phyloP scores from a whole-genome alignment of 1,284 basidiomycete genomes.

The Peniophora sp. region DNA sequence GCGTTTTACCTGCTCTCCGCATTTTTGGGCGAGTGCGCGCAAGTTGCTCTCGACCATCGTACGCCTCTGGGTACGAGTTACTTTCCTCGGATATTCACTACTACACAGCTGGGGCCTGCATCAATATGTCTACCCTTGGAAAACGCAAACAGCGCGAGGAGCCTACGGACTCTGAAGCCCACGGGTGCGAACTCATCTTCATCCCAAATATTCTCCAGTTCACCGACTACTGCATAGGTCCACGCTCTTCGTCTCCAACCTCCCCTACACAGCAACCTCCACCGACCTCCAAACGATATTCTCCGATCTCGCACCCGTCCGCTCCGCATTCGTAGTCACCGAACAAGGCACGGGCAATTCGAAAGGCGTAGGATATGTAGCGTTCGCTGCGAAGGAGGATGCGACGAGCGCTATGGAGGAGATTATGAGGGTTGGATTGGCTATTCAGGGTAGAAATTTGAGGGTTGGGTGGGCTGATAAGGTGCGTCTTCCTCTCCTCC shows the following conservation, averaged over 20 bases:
- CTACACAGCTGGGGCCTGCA: too few relatives aligned
- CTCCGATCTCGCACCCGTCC: constrained; percentile 91
- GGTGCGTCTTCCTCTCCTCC: constrained; percentile 31
- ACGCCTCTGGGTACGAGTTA: too few relatives aligned
- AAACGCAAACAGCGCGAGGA: constrained; percentile 16
- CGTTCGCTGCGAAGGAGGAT: constrained; percentile 87
- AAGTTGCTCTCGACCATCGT: too few relatives aligned
- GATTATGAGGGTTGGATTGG: constrained; percentile 46
- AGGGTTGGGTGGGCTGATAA: constrained; percentile 79
- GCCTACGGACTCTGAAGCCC: constrained; percentile 4
- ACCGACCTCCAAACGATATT: constrained; percentile 89
- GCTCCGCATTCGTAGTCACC: constrained; percentile 90
- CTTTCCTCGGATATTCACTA: too few relatives aligned
- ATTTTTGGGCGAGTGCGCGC: too few relatives aligned
- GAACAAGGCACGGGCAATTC: constrained; percentile 75
- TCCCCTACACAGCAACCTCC: constrained; percentile 87
- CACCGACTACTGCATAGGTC: constrained; percentile 30
- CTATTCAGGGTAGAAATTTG: constrained; percentile 58
- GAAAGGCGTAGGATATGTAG: constrained; percentile 98
- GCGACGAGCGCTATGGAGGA: constrained; percentile 70
- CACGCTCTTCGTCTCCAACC: constrained; percentile 75
- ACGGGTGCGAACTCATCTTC: constrained; percentile 7
- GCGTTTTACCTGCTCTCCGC: too few relatives aligned
- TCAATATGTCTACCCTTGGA: constrained; percentile 7
- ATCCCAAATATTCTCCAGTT: neutral